Evolutionary conservation across 1,284 basidiomycete species (phyloP).

Genomic region (Puccinia sorghi): DNA sequence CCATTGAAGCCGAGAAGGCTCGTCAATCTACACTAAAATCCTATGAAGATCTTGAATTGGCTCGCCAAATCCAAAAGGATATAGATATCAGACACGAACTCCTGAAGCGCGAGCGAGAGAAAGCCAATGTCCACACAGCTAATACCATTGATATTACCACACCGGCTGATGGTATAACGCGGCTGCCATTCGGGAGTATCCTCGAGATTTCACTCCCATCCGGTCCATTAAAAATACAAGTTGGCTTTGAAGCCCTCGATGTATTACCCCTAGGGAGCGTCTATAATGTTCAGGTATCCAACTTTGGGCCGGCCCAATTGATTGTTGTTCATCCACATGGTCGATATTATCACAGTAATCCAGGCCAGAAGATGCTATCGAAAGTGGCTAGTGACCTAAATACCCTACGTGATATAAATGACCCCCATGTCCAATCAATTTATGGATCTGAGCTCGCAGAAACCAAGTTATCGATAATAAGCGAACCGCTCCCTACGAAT

Average conservation of each 20-base stretch:
- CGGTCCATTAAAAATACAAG: slow-evolving; percentile 26
- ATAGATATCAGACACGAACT: slow-evolving; percentile 21
- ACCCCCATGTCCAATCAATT: slow-evolving; percentile 36
- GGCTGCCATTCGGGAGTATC: slow-evolving; percentile 16
- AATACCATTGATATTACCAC: not conserved
- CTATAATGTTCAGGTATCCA: slow-evolving; percentile 28
- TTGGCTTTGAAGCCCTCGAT: slow-evolving; percentile 36
- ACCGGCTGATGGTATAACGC: not conserved
- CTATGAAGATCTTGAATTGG: slow-evolving; percentile 41
- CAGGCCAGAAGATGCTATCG: slow-evolving; percentile 20
- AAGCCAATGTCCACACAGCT: slow-evolving; percentile 15
- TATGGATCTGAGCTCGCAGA: slow-evolving; percentile 36
- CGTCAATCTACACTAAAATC: slow-evolving; percentile 29
- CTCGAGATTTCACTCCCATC: slow-evolving; percentile 6
- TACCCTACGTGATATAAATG: slow-evolving; percentile 1
- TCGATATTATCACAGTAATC: slow-evolving; percentile 26
- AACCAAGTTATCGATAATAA: slow-evolving; percentile 28
- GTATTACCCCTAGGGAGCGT: slow-evolving; percentile 6
- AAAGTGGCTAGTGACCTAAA: slow-evolving; percentile 37
- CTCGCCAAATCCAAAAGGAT: slow-evolving; percentile 43
- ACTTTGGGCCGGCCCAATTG: slow-evolving; percentile 12
- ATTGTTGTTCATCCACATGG: slow-evolving; percentile 32
- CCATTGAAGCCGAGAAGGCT: slow-evolving; percentile 35
- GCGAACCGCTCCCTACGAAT: slow-evolving; percentile 31
- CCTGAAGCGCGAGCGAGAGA: slow-evolving; percentile 32